Base-by-base conservation (phyloP, 768 basidiomycete species). In the Mycena vitilis region DNA sequence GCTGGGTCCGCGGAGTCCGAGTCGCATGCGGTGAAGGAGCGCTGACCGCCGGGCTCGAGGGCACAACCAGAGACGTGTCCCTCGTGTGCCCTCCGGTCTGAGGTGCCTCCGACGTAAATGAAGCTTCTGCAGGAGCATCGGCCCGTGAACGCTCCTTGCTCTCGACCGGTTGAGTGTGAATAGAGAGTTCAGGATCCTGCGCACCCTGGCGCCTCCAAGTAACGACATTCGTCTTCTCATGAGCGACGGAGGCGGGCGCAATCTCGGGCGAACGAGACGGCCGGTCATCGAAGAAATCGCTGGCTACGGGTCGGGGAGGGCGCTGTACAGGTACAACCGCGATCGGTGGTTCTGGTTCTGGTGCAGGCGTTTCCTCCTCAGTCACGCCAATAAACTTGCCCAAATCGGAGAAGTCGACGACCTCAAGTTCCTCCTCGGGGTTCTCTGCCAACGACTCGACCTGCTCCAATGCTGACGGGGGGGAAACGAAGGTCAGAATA, bases 371-470 rank as follows among this genome's bases (percentile, higher is more conserved):
- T 34, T 69, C 73, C 65, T 63, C 60, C 42, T 77, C 76, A 22
- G 82, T 55, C 54, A 80, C 80, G 36, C 86, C 89, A 13, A 92
- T 83, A 66, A 95, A 87, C 79, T 88, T 90, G 49, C 84, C 91
- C 76, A 94, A 83, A 54, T 95, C 93, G 3, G 86, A 86, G 71
- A 94, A 95, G 73, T 95, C 93, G 9, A 95, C 87, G n/a, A 92
- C 86, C 73, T 94, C 93, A 4, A 94, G 83, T 62, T 89, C 86
- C 72, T 91, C 91, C 23, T 85, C 87, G 5, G 83, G 77, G 61
- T 79, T 78, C 48, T 83, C 78, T 20, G 80, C 79, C n/a, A 91
- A 78, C 22, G 83, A 76, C 65, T 82, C 83, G 37, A 84, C 80
- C 53, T 82, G 82, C 36, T 84, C 82, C 15, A 82, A 66, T 25